These are phyloP conservation scores for Intubia oerlemansii DNA, from an alignment of 2,329 filamentous ascomycete species.

Conservation along the genomic window DNA sequence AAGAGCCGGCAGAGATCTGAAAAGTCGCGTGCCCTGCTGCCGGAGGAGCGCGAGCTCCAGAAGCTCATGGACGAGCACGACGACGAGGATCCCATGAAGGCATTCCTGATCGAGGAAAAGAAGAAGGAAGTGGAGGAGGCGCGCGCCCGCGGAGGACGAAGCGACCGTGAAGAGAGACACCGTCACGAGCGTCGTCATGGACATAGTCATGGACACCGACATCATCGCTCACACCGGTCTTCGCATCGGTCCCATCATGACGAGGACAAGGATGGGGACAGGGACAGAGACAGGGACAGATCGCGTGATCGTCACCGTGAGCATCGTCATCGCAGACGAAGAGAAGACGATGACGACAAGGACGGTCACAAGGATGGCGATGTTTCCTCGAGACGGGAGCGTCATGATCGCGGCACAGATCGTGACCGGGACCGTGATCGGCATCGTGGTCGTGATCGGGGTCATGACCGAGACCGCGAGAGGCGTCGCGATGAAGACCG, in stretches of 20 bases:
- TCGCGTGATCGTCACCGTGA: slow-evolving; percentile 7
- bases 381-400: too few species aligned
- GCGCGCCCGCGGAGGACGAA: too few species aligned
- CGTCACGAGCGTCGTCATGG: slow-evolving; percentile 18
- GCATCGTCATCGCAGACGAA: too few species aligned
- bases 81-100: slow-evolving; percentile 95
- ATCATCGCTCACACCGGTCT: slow-evolving; percentile 21
- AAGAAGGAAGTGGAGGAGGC: slow-evolving; percentile 68
- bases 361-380: too few species aligned
- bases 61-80: slow-evolving; percentile 62
- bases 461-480: slow-evolving; percentile 10
- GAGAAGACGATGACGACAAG: too few species aligned
- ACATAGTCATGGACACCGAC: slow-evolving; percentile 20
- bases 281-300: slow-evolving; percentile 4
- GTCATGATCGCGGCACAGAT: slow-evolving; percentile 3
- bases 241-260: too few species aligned
- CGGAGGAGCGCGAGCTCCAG: slow-evolving; percentile 63
- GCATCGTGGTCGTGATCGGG: too few species aligned
- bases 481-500: slow-evolving; percentile 5
- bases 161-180: slow-evolving; percentile 26
- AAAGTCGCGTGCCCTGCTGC: slow-evolving; percentile 36
- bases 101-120: slow-evolving; percentile 74
- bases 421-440: slow-evolving; percentile 9
- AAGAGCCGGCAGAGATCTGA: slow-evolving; percentile 5
- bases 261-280: slow-evolving; percentile 9